A percentile compares a stretch with the other conserved stretches of the same genome.
These are phyloP conservation scores for Thuidium tamariscinum DNA, from an alignment of 225 moss, liverwort and hornwort genomes.

Conservation along the genomic window DNA sequence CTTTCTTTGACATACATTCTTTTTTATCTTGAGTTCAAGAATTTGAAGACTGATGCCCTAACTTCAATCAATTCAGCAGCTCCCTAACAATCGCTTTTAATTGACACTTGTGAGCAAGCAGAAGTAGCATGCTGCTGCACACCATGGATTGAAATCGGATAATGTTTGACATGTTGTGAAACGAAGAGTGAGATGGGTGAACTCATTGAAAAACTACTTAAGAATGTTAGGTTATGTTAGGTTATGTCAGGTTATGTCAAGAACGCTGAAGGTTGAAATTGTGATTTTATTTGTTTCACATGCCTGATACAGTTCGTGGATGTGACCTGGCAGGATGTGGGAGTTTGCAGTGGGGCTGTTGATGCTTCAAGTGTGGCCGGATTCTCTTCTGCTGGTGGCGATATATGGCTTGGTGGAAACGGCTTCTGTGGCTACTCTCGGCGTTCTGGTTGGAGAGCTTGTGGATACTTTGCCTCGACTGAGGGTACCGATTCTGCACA, in stretches of 20 bases:
- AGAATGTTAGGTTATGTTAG: background rate
- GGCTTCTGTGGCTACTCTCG: conserved; percentile 65
- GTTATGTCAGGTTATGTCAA: background rate
- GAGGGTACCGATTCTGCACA: conserved; percentile 28
- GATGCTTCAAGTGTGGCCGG: conserved; percentile 79
- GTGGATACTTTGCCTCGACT: conserved; percentile 72
- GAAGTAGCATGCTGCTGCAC: background rate
- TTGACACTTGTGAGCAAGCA: background rate
- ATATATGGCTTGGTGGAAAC: conserved; percentile 82
- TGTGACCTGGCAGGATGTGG: conserved; percentile 69
- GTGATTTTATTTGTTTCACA: background rate
- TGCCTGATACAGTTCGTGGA: background rate
- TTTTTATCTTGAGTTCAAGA: background rate
- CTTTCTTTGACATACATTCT: background rate
- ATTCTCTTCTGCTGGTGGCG: conserved; percentile 78
- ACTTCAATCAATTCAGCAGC: background rate
- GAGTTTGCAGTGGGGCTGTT: conserved; percentile 88
- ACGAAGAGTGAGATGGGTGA: background rate
- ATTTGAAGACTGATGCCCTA: background rate
- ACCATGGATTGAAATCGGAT: background rate
- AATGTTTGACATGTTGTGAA: background rate
- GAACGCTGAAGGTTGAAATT: background rate
- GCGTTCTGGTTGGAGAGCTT: conserved; percentile 74
- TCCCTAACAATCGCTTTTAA: background rate
- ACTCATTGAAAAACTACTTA: background rate